Conservation (phyloP, 163 green algal species). For the Chloroidium sp. region DNA sequence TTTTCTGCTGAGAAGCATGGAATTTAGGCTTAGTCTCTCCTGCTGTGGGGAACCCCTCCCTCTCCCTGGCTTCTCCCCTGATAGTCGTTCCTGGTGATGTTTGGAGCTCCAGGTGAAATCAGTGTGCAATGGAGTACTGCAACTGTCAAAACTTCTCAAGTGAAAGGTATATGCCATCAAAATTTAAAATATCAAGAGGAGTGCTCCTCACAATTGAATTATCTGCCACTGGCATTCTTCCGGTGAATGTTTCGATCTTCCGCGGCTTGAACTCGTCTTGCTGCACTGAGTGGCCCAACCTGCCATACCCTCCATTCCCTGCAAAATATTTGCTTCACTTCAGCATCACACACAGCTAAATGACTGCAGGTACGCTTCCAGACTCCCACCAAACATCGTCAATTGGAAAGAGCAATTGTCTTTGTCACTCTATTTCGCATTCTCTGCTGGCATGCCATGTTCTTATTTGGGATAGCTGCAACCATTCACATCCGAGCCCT, state of each 20-base stretch:
- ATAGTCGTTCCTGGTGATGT: not conserved
- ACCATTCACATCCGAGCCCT: too few relatives aligned
- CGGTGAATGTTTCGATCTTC: slow-evolving; percentile 62
- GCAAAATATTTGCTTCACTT: not conserved
- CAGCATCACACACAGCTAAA: too few relatives aligned
- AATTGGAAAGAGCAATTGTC: too few relatives aligned
- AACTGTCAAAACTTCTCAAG: not conserved
- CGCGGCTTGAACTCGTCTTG: slow-evolving; percentile 82
- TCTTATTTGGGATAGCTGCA: too few relatives aligned
- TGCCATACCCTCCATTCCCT: slow-evolving; percentile 54
- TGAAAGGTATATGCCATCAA: not conserved
- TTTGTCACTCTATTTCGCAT: too few relatives aligned
- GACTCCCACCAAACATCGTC: too few relatives aligned
- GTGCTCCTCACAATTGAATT: slow-evolving; percentile 6
- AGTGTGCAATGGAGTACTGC: not conserved
- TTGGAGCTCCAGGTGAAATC: not conserved
- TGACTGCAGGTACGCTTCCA: too few relatives aligned
- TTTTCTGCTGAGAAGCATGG: too few relatives aligned
- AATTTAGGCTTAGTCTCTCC: too few relatives aligned
- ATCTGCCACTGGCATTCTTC: slow-evolving; percentile 33
- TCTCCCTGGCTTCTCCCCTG: not conserved
- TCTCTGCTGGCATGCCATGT: too few relatives aligned
- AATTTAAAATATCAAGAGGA: not conserved
- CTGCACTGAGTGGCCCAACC: slow-evolving; percentile 85
- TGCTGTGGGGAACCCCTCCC: too few relatives aligned